Conservation (phyloP, 2,329 filamentous ascomycete species). For the Aspergillus sp. region DNA sequence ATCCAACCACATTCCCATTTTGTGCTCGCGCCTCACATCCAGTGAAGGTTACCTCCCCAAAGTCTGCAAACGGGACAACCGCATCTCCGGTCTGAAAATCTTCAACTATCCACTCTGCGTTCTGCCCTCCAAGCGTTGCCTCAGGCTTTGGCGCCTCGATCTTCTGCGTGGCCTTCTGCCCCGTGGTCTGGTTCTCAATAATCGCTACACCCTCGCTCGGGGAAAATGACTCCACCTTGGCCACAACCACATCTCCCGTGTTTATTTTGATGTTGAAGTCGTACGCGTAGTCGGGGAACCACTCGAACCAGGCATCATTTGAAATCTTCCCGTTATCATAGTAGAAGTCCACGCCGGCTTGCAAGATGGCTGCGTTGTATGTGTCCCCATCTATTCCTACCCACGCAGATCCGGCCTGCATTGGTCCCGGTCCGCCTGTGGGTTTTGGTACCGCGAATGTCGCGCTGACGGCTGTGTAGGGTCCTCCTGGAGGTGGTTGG, state of each 20-base stretch:
- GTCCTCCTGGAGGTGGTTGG: slow-evolving; percentile 39
- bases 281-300: slow-evolving; percentile 59
- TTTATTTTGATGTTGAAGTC: slow-evolving; percentile 50
- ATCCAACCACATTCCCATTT: slow-evolving; percentile 27
- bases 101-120: slow-evolving; percentile 66
- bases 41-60: slow-evolving; percentile 45
- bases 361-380: slow-evolving; percentile 55
- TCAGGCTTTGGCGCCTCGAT: slow-evolving; percentile 46
- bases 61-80: slow-evolving; percentile 50
- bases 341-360: slow-evolving; percentile 59
- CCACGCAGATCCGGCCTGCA: slow-evolving; percentile 56
- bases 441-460: slow-evolving; percentile 56
- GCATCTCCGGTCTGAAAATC: slow-evolving; percentile 45
- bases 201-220: slow-evolving; percentile 47
- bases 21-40: slow-evolving; percentile 28
- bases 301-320: slow-evolving; percentile 63
- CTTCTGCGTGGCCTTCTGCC: slow-evolving; percentile 53
- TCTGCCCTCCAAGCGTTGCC: slow-evolving; percentile 53
- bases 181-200: slow-evolving; percentile 55
- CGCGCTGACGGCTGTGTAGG: slow-evolving; percentile 47
- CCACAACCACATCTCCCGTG: slow-evolving; percentile 48
- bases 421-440: slow-evolving; percentile 37
- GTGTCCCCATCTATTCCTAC: slow-evolving; percentile 64
- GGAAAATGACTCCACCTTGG: slow-evolving; percentile 39
- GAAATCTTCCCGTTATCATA: slow-evolving; percentile 39